A percentile compares a stretch with the other conserved stretches of the same genome.
These are phyloP conservation scores for Friedmanniomyces endolithicus DNA, from an alignment of 495 filamentous ascomycete species.

Conservation along the genomic window DNA sequence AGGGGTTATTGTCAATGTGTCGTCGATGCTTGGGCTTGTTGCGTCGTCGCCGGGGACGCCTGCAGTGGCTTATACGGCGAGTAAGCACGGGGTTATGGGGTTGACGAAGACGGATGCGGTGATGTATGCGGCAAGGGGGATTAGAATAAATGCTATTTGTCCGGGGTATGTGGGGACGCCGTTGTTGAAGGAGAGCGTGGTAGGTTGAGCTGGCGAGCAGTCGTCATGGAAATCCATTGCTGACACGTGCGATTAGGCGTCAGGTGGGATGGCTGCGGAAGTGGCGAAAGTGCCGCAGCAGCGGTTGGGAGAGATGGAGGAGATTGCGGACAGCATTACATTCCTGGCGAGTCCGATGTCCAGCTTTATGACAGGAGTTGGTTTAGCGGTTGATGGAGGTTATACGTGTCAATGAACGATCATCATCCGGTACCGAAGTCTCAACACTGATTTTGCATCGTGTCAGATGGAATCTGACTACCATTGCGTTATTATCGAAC, in stretches of 20 bases:
- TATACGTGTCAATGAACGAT: slow-evolving; percentile 8
- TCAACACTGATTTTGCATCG: not conserved
- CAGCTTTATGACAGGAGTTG: slow-evolving; percentile 32
- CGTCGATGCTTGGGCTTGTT: slow-evolving; percentile 26
- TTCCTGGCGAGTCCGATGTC: slow-evolving; percentile 31
- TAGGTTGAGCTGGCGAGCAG: not conserved
- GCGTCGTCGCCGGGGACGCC: slow-evolving; percentile 17
- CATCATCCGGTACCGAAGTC: not conserved
- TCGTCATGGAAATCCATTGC: not conserved
- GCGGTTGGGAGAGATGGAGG: slow-evolving; percentile 26
- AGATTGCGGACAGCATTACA: slow-evolving; percentile 31
- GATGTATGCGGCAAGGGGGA: slow-evolving; percentile 33
- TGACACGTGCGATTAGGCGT: not conserved
- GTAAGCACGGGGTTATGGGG: slow-evolving; percentile 36
- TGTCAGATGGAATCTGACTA: too few relatives aligned
- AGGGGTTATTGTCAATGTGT: slow-evolving; percentile 28
- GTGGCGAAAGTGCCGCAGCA: slow-evolving; percentile 28
- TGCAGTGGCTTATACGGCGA: slow-evolving; percentile 30
- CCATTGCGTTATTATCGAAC: too few relatives aligned
- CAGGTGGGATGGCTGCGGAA: slow-evolving; percentile 23
- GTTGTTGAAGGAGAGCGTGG: slow-evolving; percentile 24
- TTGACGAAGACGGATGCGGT: slow-evolving; percentile 39
- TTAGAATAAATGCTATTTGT: slow-evolving; percentile 41
- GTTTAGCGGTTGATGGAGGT: slow-evolving; percentile 24
- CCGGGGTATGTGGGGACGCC: slow-evolving; percentile 35